phyloP scores from a whole-genome alignment of 176 grass and related monocot species.

The Musa itinerans region DNA sequence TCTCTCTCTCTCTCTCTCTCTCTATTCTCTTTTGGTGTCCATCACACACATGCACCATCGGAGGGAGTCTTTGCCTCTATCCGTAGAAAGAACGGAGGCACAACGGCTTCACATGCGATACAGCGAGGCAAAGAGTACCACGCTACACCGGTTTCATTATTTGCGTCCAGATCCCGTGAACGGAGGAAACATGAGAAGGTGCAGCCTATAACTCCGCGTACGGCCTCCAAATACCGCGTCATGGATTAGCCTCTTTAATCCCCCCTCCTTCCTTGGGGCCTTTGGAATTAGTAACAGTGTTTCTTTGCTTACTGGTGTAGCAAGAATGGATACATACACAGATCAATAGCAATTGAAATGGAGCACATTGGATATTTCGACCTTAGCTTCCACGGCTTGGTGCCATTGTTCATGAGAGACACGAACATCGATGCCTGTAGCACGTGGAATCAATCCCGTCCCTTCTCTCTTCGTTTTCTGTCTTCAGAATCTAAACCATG shows the following conservation, averaged over 20 bases:
- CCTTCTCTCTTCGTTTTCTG: no score
- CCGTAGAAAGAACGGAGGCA: neutral
- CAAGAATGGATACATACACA: no score
- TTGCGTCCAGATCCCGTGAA: slow-evolving; percentile 31
- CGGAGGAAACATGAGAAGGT: neutral
- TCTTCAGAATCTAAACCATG: no score
- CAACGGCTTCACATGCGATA: slow-evolving; percentile 41
- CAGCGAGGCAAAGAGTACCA: slow-evolving; percentile 38
- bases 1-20: neutral
- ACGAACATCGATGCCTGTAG: no score
- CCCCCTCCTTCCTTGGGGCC: no score
- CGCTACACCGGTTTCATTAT: slow-evolving; percentile 20
- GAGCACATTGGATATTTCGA: no score
- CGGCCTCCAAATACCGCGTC: neutral
- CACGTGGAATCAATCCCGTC: no score
- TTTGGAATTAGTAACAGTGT: no score
- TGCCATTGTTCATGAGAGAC: no score
- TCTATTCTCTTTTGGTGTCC: neutral
- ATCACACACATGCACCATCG: neutral
- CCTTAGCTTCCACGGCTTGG: no score
- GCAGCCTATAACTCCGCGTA: slow-evolving; percentile 7
- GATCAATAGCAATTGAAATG: no score
- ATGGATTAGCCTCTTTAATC: no score
- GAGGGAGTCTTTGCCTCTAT: neutral
- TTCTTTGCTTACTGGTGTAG: neutral